A percentile compares a stretch with the other conserved stretches of the same genome.
Evolutionary conservation across 2,329 filamentous ascomycete species (phyloP).

Genomic region (Fusarium tjaetaba): DNA sequence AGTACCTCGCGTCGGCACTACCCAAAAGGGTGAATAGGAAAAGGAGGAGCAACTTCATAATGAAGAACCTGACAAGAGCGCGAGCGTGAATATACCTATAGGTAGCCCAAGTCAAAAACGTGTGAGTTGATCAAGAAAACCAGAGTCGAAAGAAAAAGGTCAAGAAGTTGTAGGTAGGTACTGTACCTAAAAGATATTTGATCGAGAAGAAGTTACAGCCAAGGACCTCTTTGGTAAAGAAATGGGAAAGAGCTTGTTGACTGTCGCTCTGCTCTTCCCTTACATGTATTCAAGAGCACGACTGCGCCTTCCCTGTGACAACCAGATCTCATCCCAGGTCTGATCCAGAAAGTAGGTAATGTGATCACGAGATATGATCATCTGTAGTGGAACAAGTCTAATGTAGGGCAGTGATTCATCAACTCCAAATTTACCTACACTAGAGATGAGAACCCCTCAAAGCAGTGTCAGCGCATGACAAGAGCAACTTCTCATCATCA

Average conservation of each 20-base stretch:
- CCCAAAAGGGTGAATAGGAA: constrained; percentile 24
- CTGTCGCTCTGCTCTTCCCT: background rate
- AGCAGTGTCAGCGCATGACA: background rate
- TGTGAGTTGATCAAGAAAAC: background rate
- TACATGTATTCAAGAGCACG: background rate
- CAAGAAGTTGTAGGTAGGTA: background rate
- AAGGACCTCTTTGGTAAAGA: background rate
- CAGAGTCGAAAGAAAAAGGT: background rate
- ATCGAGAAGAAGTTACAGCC: background rate
- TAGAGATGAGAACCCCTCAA: background rate
- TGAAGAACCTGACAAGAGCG: background rate
- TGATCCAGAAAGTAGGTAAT: background rate
- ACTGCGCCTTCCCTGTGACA: constrained; percentile 2
- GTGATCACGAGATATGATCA: background rate
- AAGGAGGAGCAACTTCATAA: constrained; percentile 32
- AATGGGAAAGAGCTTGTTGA: constrained; percentile 5
- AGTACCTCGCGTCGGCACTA: constrained; percentile 29
- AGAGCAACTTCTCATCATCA: background rate
- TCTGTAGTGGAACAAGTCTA: constrained; percentile 19
- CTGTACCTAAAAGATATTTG: background rate
- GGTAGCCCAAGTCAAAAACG: background rate
- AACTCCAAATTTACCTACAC: background rate
- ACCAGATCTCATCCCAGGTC: background rate
- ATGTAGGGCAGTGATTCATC: constrained; percentile 8
- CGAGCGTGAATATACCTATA: background rate